These are phyloP conservation scores for Capillidium rhysosporum DNA, from an alignment of 371 early-diverging fungal species.

Conservation along the genomic window DNA sequence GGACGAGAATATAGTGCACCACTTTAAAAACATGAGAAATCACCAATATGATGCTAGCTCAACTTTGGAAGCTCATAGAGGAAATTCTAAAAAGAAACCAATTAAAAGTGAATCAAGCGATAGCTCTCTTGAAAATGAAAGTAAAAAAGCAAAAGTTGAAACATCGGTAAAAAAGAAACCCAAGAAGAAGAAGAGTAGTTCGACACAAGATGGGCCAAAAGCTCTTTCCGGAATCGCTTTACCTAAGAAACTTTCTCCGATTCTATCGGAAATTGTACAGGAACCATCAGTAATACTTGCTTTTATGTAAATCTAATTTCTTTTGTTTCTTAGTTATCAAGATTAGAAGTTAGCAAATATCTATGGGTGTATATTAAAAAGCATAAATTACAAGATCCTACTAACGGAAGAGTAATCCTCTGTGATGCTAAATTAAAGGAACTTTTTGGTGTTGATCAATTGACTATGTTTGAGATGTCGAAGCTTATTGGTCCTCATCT, in stretches of 20 bases:
- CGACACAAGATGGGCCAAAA: slow-evolving; percentile 6
- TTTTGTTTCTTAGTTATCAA: slow-evolving; percentile 16
- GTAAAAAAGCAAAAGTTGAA: slow-evolving; percentile 4
- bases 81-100: neutral
- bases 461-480: slow-evolving; percentile 33
- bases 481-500: slow-evolving; percentile 27
- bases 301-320: neutral
- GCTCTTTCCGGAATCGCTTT: neutral
- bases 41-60: slow-evolving; percentile 2
- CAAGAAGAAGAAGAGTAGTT: slow-evolving; percentile 2
- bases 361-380: slow-evolving; percentile 36
- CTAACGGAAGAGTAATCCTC: slow-evolving; percentile 25
- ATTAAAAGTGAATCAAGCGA: neutral
- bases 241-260: slow-evolving; percentile 20
- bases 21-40: slow-evolving; percentile 10
- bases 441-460: slow-evolving; percentile 24
- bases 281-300: slow-evolving; percentile 5
- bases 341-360: slow-evolving; percentile 29
- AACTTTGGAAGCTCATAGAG: neutral
- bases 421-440: slow-evolving; percentile 27
- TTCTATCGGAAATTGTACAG: slow-evolving; percentile 22
- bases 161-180: slow-evolving; percentile 1
- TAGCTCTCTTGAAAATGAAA: neutral
- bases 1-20: slow-evolving; percentile 15
- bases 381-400: slow-evolving; percentile 32